Percentiles rank a stretch among this genome's conserved stretches.
phyloP scores from a whole-genome alignment of 768 basidiomycete genomes.

The Rhizopogon vesiculosus region DNA sequence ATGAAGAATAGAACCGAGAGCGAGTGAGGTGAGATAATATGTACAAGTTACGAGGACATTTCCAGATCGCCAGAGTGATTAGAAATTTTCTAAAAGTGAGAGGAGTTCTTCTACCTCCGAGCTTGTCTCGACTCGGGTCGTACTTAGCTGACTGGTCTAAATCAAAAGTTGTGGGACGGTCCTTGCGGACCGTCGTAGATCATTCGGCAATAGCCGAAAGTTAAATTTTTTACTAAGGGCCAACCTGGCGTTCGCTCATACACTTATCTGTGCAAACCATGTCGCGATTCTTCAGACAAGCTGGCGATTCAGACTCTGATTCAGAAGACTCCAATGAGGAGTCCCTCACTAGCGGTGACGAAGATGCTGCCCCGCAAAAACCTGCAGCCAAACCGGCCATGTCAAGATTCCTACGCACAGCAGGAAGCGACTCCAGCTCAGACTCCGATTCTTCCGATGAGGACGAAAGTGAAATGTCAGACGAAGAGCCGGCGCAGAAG shows the following conservation, averaged over 20 bases:
- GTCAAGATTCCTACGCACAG: slow-evolving; percentile 73
- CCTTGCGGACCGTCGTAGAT: background rate
- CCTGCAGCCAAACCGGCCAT: slow-evolving; percentile 45
- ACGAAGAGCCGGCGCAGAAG: slow-evolving; percentile 34
- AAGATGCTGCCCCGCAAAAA: slow-evolving; percentile 48
- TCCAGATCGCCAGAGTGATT: background rate
- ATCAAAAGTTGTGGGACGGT: no score
- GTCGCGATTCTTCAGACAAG: slow-evolving; percentile 89
- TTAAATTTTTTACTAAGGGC: background rate
- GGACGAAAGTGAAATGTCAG: slow-evolving; percentile 42
- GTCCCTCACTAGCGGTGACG: slow-evolving; percentile 67
- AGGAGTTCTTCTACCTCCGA: no score
- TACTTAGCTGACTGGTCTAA: no score
- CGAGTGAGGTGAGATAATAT: background rate
- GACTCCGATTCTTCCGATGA: slow-evolving; percentile 54
- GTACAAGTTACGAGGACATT: background rate
- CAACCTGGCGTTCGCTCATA: background rate
- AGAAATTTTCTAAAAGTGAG: no score
- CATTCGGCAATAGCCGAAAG: background rate
- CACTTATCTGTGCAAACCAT: slow-evolving; percentile 31
- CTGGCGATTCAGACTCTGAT: slow-evolving; percentile 76
- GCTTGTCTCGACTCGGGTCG: no score
- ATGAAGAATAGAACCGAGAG: background rate
- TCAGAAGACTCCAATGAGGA: slow-evolving; percentile 73
- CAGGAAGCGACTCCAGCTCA: slow-evolving; percentile 53